Evolutionary conservation across 495 filamentous ascomycete genomes (phyloP).

Genomic region (Emericellopsis terricola): DNA sequence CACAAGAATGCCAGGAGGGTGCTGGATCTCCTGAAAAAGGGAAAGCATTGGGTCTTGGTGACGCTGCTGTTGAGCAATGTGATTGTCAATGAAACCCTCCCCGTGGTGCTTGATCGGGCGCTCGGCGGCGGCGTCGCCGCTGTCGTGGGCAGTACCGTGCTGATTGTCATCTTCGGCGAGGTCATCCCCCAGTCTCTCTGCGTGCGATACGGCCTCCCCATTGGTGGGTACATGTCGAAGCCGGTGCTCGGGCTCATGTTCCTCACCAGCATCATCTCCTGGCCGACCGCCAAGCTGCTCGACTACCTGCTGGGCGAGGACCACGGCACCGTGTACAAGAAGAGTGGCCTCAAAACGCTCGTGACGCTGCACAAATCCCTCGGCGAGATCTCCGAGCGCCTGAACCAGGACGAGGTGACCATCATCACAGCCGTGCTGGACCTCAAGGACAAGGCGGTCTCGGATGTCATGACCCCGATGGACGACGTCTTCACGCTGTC

Average conservation of each 20-base stretch:
- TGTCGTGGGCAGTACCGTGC: constrained; percentile 73
- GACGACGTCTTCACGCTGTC: constrained; percentile 91
- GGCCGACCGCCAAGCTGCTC: constrained; percentile 78
- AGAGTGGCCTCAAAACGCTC: constrained; percentile 60
- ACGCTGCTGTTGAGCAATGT: constrained; percentile 89
- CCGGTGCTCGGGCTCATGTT: constrained; percentile 85
- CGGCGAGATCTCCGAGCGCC: constrained; percentile 67
- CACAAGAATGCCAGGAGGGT: constrained; percentile 70
- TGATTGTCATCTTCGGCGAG: constrained; percentile 98
- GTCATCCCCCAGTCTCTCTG: constrained; percentile 90
- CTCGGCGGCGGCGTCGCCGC: constrained; percentile 91
- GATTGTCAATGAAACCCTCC: constrained; percentile 94
- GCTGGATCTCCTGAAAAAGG: constrained; percentile 58
- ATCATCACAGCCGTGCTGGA: constrained; percentile 96
- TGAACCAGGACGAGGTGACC: constrained; percentile 94
- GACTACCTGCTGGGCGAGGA: constrained; percentile 80
- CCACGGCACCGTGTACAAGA: constrained; percentile 90
- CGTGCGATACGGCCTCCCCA: constrained; percentile 90
- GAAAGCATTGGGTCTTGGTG: constrained; percentile 98
- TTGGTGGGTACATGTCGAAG: constrained; percentile 86
- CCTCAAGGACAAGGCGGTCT: constrained; percentile 88
- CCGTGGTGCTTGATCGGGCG: constrained; percentile 84
- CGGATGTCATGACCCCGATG: constrained; percentile 96
- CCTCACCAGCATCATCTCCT: constrained; percentile 67
- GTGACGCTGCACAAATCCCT: constrained; percentile 87